Conservation (phyloP, 768 basidiomycete genomes). For the Leucocoprinus leucothites region DNA sequence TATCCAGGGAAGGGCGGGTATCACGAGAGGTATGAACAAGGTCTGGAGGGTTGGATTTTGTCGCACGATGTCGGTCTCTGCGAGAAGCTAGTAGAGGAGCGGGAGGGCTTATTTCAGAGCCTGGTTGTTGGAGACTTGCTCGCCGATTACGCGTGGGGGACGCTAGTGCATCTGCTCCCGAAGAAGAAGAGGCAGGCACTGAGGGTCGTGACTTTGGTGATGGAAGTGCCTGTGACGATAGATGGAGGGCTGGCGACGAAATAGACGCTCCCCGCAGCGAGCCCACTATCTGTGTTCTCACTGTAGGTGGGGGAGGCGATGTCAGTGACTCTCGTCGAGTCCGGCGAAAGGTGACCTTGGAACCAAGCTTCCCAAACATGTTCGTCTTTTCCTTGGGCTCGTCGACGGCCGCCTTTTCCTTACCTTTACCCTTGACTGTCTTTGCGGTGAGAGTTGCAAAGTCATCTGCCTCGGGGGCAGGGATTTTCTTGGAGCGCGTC, state of each 20-base stretch:
- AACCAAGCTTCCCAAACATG: constrained; percentile 16
- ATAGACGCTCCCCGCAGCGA: constrained; percentile 68
- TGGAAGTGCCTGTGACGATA: constrained; percentile 53
- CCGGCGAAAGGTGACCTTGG: constrained; percentile 26
- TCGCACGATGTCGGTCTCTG: constrained; percentile 24
- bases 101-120: constrained; percentile 14
- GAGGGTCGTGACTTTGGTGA: constrained; percentile 51
- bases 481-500: constrained; percentile 51
- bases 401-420: constrained; percentile 24
- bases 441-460: constrained; percentile 38
- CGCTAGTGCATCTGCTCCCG: constrained; percentile 40
- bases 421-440: constrained; percentile 42
- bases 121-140: constrained; percentile 31
- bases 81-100: constrained; percentile 10
- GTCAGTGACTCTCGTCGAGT: constrained; percentile 13
- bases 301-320: constrained; percentile 11
- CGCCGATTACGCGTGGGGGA: constrained; percentile 47
- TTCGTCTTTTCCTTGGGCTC: constrained; percentile 28
- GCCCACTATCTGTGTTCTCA: constrained; percentile 33
- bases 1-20: constrained; percentile 4
- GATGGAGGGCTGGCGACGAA: constrained; percentile 72
- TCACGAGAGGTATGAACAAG: constrained; percentile 12
- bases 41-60: constrained; percentile 29
- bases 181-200: constrained; percentile 45
- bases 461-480: constrained; percentile 35